These are phyloP conservation scores for Haplographium delicatum DNA, from an alignment of 495 filamentous ascomycete species.

Conservation along the genomic window DNA sequence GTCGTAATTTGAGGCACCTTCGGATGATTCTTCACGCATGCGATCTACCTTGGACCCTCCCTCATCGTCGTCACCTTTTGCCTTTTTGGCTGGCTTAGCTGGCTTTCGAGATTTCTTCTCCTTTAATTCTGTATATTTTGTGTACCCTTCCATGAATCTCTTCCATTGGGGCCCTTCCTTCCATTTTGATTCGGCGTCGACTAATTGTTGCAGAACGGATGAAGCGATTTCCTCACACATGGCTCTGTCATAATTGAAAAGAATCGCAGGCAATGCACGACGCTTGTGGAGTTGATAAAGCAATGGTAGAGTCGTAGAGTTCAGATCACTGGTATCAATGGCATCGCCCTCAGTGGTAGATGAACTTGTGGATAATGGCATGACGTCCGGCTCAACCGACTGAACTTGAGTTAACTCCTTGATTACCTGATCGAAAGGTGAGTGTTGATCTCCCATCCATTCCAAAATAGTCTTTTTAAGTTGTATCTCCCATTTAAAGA, in stretches of 20 bases:
- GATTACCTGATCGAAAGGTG: slow-evolving; percentile 57
- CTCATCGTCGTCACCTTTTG: slow-evolving; percentile 38
- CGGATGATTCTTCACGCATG: slow-evolving; percentile 44
- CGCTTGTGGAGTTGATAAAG: slow-evolving; percentile 55
- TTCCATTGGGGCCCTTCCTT: slow-evolving; percentile 57
- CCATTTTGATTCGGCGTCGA: slow-evolving; percentile 48
- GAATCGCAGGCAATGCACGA: slow-evolving; percentile 63
- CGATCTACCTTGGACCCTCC: slow-evolving; percentile 46
- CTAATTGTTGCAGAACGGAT: slow-evolving; percentile 43
- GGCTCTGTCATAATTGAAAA: slow-evolving; percentile 70
- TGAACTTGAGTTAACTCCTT: slow-evolving; percentile 28
- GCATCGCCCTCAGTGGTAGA: slow-evolving; percentile 14
- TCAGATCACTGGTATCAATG: slow-evolving; percentile 25
- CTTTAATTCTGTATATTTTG: slow-evolving; percentile 45
- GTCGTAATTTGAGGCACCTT: slow-evolving; percentile 49
- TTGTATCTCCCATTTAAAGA: slow-evolving; percentile 56
- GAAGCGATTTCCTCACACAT: slow-evolving; percentile 54
- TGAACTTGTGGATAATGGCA: slow-evolving; percentile 3
- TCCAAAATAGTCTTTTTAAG: slow-evolving; percentile 52
- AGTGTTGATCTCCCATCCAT: slow-evolving; percentile 56
- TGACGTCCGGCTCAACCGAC: neutral
- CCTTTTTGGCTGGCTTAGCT: slow-evolving; percentile 27
- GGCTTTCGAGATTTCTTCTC: slow-evolving; percentile 31
- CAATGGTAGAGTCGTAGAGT: slow-evolving; percentile 50
- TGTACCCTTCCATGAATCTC: slow-evolving; percentile 48